Conservation (phyloP, 352 stramenopile genomes). For the Albugo candida region DNA sequence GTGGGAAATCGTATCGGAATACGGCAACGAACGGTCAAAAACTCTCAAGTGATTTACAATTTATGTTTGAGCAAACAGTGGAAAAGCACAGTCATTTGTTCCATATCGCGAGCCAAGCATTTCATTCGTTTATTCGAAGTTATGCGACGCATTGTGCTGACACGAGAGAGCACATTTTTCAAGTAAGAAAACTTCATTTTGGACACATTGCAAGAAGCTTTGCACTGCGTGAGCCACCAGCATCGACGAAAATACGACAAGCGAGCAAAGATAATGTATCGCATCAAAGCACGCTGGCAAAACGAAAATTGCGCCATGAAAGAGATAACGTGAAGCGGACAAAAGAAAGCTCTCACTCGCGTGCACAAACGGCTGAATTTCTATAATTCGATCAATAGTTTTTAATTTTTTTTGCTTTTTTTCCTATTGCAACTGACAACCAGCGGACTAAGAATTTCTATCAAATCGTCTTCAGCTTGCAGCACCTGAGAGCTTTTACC, state of each 20-base stretch:
- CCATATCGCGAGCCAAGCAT: conserved; percentile 71
- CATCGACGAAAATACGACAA: conserved; percentile 59
- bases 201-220: conserved; percentile 89
- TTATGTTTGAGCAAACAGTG: conserved; percentile 64
- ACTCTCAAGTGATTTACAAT: conserved; percentile 63
- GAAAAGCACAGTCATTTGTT: conserved; percentile 73
- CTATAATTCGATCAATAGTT: too few species aligned
- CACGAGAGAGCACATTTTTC: conserved; percentile 76
- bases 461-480: too few species aligned
- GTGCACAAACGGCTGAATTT: too few species aligned
- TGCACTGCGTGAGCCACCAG: conserved; percentile 63
- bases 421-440: too few species aligned
- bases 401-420: too few species aligned
- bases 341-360: too few species aligned
- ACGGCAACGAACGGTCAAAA: conserved; percentile 24
- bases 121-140: conserved; percentile 84
- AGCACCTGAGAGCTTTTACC: too few species aligned
- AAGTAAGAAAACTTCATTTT: conserved; percentile 84
- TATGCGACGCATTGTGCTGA: conserved; percentile 85
- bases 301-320: conserved; percentile 48
- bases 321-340: too few species aligned
- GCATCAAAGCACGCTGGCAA: conserved; percentile 64
- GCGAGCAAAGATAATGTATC: conserved; percentile 30
- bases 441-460: too few species aligned
- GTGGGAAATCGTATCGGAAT: conserved; percentile 13